A percentile compares a stretch with the other conserved stretches of the same genome.
Evolutionary conservation across 1,284 basidiomycete genomes (phyloP).

Genomic region (Cutaneotrichosporon arboriforme): DNA sequence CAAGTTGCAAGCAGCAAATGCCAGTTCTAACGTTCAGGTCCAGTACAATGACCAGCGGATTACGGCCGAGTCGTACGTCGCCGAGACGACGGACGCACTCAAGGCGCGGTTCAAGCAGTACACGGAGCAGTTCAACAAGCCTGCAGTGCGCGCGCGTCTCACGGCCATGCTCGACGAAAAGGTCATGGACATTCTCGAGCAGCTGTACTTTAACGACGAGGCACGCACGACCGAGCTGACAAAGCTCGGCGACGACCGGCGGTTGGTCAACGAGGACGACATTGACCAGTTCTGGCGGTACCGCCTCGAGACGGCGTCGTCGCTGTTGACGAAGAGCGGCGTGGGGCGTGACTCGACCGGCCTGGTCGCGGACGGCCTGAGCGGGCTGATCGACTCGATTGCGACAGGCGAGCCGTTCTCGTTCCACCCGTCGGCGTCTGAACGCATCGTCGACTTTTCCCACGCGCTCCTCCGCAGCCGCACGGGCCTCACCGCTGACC

Average conservation of each 20-base stretch:
- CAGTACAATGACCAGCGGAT: slow-evolving; percentile 97
- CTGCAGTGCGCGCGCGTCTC: slow-evolving; percentile 78
- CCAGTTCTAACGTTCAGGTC: slow-evolving; percentile 65
- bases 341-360: slow-evolving; percentile 91
- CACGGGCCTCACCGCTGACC: slow-evolving; percentile 87
- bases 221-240: slow-evolving; percentile 66
- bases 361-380: slow-evolving; percentile 90
- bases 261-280: slow-evolving; percentile 57
- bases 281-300: slow-evolving; percentile 91
- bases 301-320: slow-evolving; percentile 88
- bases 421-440: slow-evolving; percentile 78
- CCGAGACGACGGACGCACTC: slow-evolving; percentile 89
- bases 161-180: slow-evolving; percentile 91
- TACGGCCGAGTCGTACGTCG: slow-evolving; percentile 93
- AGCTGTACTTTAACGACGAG: slow-evolving; percentile 93
- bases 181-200: slow-evolving; percentile 93
- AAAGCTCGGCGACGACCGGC: slow-evolving; percentile 64
- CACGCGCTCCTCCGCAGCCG: slow-evolving; percentile 88
- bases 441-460: slow-evolving; percentile 84
- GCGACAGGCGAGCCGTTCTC: slow-evolving; percentile 84
- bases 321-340: slow-evolving; percentile 89
- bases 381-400: slow-evolving; percentile 81
- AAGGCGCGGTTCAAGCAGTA: slow-evolving; percentile 88
- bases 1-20: slow-evolving; percentile 8
- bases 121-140: slow-evolving; percentile 79